These are phyloP conservation scores for Tranzscheliella williamsii DNA, from an alignment of 1,284 basidiomycete species.

Conservation along the genomic window DNA sequence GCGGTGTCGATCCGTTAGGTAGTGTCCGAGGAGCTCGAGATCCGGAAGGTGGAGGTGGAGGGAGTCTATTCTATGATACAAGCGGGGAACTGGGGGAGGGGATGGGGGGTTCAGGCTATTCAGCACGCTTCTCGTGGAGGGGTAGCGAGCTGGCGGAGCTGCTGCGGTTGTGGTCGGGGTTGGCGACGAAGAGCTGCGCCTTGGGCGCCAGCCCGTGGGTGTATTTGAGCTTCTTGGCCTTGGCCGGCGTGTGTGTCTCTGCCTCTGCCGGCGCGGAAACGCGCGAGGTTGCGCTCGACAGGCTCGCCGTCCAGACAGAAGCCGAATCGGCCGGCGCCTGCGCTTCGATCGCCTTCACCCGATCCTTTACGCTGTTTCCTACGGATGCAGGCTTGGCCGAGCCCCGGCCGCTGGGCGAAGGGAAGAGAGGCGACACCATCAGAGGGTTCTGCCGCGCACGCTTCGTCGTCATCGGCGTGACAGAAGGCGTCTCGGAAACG, in stretches of 20 bases:
- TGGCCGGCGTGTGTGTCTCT: background rate
- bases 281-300: conserved; percentile 8
- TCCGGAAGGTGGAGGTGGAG: too few species aligned
- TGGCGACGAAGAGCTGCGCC: conserved; percentile 50
- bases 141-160: too few species aligned
- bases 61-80: too few species aligned
- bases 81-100: too few species aligned
- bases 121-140: too few species aligned
- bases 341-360: conserved; percentile 42
- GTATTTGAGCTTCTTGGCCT: background rate
- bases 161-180: conserved; percentile 32
- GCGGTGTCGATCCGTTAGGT: too few species aligned
- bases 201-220: conserved; percentile 42
- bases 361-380: conserved; percentile 31
- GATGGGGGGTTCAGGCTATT: too few species aligned
- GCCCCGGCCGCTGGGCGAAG: background rate
- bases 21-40: too few species aligned
- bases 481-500: conserved; percentile 42
- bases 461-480: conserved; percentile 51
- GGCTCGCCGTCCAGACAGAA: conserved; percentile 13
- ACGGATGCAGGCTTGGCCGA: background rate
- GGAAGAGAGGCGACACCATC: conserved; percentile 41
- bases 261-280: background rate
- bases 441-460: conserved; percentile 42
- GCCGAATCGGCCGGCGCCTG: background rate